These are phyloP conservation scores for Trichophyton simii DNA, from an alignment of 2,329 filamentous ascomycete species.

Conservation along the genomic window DNA sequence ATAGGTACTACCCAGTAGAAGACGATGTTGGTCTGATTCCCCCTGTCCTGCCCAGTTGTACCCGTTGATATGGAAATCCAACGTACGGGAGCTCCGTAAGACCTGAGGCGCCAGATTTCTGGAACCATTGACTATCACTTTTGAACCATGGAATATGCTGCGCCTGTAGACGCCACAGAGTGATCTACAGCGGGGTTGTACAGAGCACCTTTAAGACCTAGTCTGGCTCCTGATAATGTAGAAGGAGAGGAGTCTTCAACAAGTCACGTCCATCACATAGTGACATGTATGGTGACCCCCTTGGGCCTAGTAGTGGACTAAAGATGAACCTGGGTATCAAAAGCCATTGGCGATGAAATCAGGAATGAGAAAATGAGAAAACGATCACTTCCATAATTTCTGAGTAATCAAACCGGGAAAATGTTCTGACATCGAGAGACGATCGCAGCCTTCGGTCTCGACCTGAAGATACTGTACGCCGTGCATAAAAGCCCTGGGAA, in stretches of 20 bases:
- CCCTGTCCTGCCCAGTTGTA: not conserved
- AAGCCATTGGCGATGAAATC: not conserved
- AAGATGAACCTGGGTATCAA: not conserved
- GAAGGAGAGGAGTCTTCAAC: no score
- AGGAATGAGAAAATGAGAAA: not conserved
- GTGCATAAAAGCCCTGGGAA: not conserved
- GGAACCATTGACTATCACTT: constrained; percentile 2
- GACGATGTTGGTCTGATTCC: not conserved
- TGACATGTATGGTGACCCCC: not conserved
- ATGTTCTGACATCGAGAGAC: not conserved
- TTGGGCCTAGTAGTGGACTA: not conserved
- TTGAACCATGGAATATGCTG: not conserved
- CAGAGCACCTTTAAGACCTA: not conserved
- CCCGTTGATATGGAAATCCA: not conserved
- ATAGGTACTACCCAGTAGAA: not conserved
- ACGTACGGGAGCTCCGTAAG: not conserved
- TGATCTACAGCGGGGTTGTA: constrained; percentile 5
- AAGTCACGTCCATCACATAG: not conserved
- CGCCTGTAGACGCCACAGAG: not conserved
- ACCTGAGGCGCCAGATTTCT: not conserved
- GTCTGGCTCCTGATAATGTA: not conserved
- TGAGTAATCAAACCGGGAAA: not conserved
- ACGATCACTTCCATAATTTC: not conserved
- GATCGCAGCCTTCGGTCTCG: not conserved
- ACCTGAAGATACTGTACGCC: not conserved